A percentile compares a stretch with the other conserved stretches of the same genome.
These are phyloP conservation scores for cucumber (Cucumis sativus) DNA, from an alignment of 306 rosid genomes.

Conservation along the genomic window Cucumber_9930_V3 NC_026657.2:3347001-3347500, in stretches of 20 bases:
- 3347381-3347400: background rate
- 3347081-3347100: background rate
- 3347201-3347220: background rate
- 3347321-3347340: background rate
- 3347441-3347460: conserved; percentile 73
- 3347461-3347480: conserved; percentile 72
- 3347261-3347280: background rate
- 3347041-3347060: background rate
- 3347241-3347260: background rate
- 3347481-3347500: conserved; percentile 86
- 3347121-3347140: background rate
- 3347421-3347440: conserved; percentile 65
- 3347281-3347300: background rate
- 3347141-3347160: background rate
- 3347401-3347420: background rate
- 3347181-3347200: background rate
- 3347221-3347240: background rate
- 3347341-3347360: background rate
- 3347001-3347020: no score
- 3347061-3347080: background rate
- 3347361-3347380: background rate
- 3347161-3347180: background rate
- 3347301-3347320: background rate
- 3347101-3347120: background rate
- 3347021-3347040: background rate